These are phyloP conservation scores for Hypoxylon perforatum DNA, from an alignment of 495 filamentous ascomycete species.

Conservation along the genomic window DNA sequence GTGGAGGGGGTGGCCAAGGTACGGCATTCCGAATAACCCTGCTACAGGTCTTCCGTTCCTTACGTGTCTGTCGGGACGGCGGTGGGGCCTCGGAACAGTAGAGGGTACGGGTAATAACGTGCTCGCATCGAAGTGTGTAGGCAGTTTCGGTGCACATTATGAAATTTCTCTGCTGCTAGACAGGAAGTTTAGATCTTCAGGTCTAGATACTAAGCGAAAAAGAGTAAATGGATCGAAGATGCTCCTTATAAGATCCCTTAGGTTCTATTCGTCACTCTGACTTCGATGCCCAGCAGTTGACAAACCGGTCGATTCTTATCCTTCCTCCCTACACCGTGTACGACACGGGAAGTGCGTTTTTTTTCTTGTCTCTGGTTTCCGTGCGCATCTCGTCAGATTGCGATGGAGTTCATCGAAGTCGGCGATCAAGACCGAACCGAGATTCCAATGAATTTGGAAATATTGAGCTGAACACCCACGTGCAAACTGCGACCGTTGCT, in stretches of 20 bases:
- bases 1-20: conserved; percentile 51
- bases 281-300: conserved; percentile 1
- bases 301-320: conserved; percentile 28
- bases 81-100: conserved; percentile 50
- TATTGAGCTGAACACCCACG: conserved; percentile 32
- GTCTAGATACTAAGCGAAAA: conserved; percentile 1
- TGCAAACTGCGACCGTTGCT: conserved; percentile 13
- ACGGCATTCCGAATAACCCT: conserved; percentile 47
- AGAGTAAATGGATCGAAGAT: background rate
- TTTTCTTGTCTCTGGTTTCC: conserved; percentile 1
- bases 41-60: conserved; percentile 46
- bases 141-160: conserved; percentile 50
- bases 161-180: background rate
- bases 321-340: conserved; percentile 13
- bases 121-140: conserved; percentile 53
- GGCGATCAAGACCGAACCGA: conserved; percentile 26
- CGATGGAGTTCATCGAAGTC: conserved; percentile 6
- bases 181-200: background rate
- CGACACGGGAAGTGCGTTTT: conserved; percentile 1
- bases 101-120: conserved; percentile 48
- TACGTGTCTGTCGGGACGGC: conserved; percentile 29
- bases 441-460: conserved; percentile 8
- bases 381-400: conserved; percentile 3
- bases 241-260: background rate
- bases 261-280: background rate